These are phyloP conservation scores for Termitomyces sp. DNA, from an alignment of 768 basidiomycete species.

Conservation along the genomic window DNA sequence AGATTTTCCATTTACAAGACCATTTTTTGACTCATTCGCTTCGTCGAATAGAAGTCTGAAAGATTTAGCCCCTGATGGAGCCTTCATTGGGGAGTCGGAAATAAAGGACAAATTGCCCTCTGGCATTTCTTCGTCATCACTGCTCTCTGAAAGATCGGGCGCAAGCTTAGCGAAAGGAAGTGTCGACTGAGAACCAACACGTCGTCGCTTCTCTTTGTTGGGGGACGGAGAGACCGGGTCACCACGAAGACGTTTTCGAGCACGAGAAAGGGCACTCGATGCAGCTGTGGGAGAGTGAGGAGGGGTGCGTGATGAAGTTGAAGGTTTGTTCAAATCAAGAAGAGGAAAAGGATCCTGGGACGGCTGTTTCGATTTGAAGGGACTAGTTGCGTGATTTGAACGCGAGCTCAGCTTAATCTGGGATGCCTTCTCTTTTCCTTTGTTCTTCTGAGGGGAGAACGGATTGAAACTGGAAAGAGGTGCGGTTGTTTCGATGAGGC, in stretches of 20 bases:
- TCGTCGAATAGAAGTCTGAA: constrained; percentile 72
- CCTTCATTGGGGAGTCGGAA: constrained; percentile 71
- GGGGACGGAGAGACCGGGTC: constrained; percentile 84
- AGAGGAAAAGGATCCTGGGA: constrained; percentile 39
- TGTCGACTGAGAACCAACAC: constrained; percentile 40
- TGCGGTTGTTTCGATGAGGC: constrained; percentile 46
- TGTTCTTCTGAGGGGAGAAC: constrained; percentile 76
- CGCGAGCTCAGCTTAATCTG: constrained; percentile 16
- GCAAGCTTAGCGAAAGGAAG: constrained; percentile 34
- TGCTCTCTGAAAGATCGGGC: constrained; percentile 25
- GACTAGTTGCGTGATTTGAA: constrained; percentile 46
- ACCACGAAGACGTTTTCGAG: constrained; percentile 78
- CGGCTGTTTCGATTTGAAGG: constrained; percentile 33
- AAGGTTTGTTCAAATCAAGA: constrained; percentile 21
- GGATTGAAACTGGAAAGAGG: constrained; percentile 66
- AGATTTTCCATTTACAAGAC: constrained; percentile 6
- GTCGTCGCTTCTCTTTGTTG: constrained; percentile 70
- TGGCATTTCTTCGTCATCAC: constrained; percentile 35
- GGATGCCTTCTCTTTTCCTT: constrained; percentile 37
- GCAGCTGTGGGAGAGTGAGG: constrained; percentile 27
- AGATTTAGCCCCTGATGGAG: constrained; percentile 48
- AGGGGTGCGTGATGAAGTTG: constrained; percentile 19
- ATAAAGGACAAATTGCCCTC: constrained; percentile 51
- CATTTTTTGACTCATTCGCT: constrained; percentile 13
- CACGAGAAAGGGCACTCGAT: constrained; percentile 54